A percentile compares a stretch with the other conserved stretches of the same genome.
These are phyloP conservation scores for Epichloe uncinata DNA, from an alignment of 2,329 filamentous ascomycete species.

Conservation along the genomic window DNA sequence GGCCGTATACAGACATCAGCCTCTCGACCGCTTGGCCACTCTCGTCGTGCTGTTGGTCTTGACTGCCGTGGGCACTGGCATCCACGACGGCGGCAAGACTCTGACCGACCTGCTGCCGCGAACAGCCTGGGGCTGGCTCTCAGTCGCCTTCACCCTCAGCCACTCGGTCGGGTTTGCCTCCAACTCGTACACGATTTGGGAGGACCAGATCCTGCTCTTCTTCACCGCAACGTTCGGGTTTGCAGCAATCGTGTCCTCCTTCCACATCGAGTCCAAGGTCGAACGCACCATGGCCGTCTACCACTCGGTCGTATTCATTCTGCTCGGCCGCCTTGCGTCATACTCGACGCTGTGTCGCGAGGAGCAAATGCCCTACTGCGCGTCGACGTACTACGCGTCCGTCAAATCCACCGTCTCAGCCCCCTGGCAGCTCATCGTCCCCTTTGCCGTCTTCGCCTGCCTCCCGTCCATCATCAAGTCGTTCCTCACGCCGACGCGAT, in stretches of 20 bases:
- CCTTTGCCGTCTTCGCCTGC: conserved; percentile 56
- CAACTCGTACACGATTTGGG: conserved; percentile 98
- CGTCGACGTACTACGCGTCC: conserved; percentile 90
- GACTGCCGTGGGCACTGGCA: conserved; percentile 29
- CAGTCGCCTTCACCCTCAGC: conserved; percentile 65
- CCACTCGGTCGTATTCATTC: conserved; percentile 71
- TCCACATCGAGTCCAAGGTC: conserved; percentile 52
- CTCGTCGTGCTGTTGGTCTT: conserved; percentile 22
- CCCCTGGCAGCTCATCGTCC: conserved; percentile 74
- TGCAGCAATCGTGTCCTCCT: conserved; percentile 58
- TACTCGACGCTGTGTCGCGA: conserved; percentile 89
- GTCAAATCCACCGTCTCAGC: conserved; percentile 85
- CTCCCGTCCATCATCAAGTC: conserved; percentile 66
- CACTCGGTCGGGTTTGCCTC: conserved; percentile 92
- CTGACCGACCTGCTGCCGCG: conserved; percentile 47
- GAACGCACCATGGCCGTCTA: conserved; percentile 69
- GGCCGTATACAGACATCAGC: conserved; percentile 19
- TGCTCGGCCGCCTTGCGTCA: conserved; percentile 67
- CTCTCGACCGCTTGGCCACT: conserved; percentile 24
- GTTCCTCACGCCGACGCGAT: conserved; percentile 70
- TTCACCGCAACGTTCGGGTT: conserved; percentile 81
- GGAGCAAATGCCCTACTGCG: conserved; percentile 96
- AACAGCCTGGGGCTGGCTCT: conserved; percentile 82
- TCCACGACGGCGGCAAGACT: conserved; percentile 30
- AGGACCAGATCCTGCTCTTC: conserved; percentile 87